Percentiles rank a stretch among this genome's conserved stretches.
These are phyloP conservation scores for Jamesozyma gamospora DNA, from an alignment of 805 yeast genomes.

Conservation along the genomic window DNA sequence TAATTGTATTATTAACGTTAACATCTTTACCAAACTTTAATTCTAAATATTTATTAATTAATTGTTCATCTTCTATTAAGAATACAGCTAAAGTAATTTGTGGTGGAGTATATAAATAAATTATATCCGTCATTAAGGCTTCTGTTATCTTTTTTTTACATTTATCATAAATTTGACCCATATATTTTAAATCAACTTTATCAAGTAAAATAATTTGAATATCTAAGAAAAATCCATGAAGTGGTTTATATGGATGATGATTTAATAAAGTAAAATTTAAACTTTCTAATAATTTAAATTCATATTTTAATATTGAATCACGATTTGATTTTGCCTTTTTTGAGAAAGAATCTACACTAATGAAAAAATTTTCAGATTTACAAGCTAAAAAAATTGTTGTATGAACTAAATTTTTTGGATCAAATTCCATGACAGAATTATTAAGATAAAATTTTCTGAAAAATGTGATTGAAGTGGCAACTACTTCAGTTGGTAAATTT, in stretches of 20 bases:
- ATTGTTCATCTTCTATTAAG: conserved; percentile 51
- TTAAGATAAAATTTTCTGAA: conserved; percentile 70
- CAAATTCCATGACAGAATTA: conserved; percentile 77
- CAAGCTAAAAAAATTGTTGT: conserved; percentile 86
- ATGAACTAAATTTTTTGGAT: conserved; percentile 73
- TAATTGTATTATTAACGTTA: conserved; percentile 6
- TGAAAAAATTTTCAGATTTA: conserved; percentile 83
- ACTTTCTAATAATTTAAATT: conserved; percentile 64
- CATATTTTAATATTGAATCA: conserved; percentile 62
- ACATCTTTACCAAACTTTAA: conserved; percentile 41
- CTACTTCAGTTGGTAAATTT: conserved; percentile 78
- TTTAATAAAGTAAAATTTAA: conserved; percentile 70
- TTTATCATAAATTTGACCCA: conserved; percentile 61
- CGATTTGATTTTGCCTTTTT: conserved; percentile 59
- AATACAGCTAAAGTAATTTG: conserved; percentile 89
- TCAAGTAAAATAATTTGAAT: conserved; percentile 51
- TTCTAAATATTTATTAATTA: conserved; percentile 57
- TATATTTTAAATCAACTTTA: conserved; percentile 40
- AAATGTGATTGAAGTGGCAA: conserved; percentile 78
- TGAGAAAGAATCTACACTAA: conserved; percentile 73
- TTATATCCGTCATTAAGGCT: conserved; percentile 65
- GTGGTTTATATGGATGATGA: conserved; percentile 80
- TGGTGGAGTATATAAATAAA: conserved; percentile 80
- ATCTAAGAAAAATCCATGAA: conserved; percentile 93
- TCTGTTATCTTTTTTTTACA: conserved; percentile 59